Evolutionary conservation across 768 basidiomycete genomes (phyloP), one percentile per base, ranked within the genome.

Genomic region (Auricularia auricula-judae): DNA sequence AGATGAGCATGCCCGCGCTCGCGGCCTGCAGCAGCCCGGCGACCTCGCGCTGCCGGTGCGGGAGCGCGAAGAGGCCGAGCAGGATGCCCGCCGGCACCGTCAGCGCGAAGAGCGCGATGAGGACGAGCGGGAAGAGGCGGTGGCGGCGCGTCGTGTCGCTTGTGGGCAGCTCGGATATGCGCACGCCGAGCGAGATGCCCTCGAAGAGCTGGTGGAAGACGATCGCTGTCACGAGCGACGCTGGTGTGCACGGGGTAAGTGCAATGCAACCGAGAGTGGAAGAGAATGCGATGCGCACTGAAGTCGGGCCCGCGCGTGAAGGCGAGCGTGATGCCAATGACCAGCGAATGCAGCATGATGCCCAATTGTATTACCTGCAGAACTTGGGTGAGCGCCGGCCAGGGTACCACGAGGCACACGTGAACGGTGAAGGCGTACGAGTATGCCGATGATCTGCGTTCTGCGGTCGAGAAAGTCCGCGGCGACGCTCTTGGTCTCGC

Each of bases 121-220:
- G 68, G 5, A 70, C 58, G 4, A 63, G 65, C 4, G 72, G 71
- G 36, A 71, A 65, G 34, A 68, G 34, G 12, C 51, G 42, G 3
- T 61, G 60, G 44, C 65, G 62, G 42, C 39, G 39, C 39, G 29
- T 29, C 29, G 29, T 29, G 29, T 29, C 29, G 29, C 8, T 29
- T 21, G 21, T 76, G 0, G 88, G 86, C 14, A 92, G 77, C 2
- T 82, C 79, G 1, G 90, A 84, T 70, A 90, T 89, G 16, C 91
- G 83, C 62, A 92, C 88, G 2, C 91, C 91, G 33, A 93, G 80
- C 0, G 90, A 91, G 10, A 93, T 79, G 0, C 90, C 91, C 70
- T 92, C 91, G 68, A 92, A 93, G 10, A 91, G 77, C 69, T 93
- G 91, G 71, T 93, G 91, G 72, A 92, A 92, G 33, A 84, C 76